phyloP scores from a whole-genome alignment of 495 filamentous ascomycete species.

The Trichodelitschia bisporula region DNA sequence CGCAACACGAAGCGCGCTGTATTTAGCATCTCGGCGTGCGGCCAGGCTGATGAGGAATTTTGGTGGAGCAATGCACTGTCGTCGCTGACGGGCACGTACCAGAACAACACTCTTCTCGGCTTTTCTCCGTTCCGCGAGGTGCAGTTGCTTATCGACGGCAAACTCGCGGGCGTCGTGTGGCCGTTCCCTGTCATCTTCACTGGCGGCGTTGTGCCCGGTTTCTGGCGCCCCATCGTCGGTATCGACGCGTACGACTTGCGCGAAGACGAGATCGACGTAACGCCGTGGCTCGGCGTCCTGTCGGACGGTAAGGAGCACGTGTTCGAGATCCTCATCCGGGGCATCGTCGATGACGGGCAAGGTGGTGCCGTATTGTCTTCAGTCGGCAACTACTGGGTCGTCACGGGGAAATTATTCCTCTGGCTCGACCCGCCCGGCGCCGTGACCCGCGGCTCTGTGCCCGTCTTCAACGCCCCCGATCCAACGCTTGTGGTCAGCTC shows the following conservation, averaged over 20 bases:
- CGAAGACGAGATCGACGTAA: slow-evolving; percentile 66
- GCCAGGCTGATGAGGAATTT: slow-evolving; percentile 62
- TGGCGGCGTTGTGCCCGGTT: slow-evolving; percentile 55
- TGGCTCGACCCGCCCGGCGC: slow-evolving; percentile 30
- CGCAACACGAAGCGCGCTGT: slow-evolving; percentile 41
- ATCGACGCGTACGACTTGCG: slow-evolving; percentile 66
- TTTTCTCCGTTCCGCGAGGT: slow-evolving; percentile 64
- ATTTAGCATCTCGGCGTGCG: slow-evolving; percentile 52
- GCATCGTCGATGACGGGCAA: slow-evolving; percentile 28
- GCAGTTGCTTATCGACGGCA: slow-evolving; percentile 53
- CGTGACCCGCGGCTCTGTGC: slow-evolving; percentile 24
- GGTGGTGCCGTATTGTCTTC: slow-evolving; percentile 29
- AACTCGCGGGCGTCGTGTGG: slow-evolving; percentile 57
- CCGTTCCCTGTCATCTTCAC: slow-evolving; percentile 79
- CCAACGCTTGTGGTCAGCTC: slow-evolving; percentile 19
- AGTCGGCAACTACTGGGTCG: slow-evolving; percentile 52
- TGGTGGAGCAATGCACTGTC: slow-evolving; percentile 73
- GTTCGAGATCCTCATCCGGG: slow-evolving; percentile 46
- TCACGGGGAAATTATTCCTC: slow-evolving; percentile 63
- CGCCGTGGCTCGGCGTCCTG: slow-evolving; percentile 46
- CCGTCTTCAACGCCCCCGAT: slow-evolving; percentile 13
- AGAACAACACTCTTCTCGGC: slow-evolving; percentile 32
- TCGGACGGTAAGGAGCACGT: slow-evolving; percentile 37
- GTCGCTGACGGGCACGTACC: slow-evolving; percentile 36
- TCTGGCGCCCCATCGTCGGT: slow-evolving; percentile 70